Evolutionary conservation across 768 basidiomycete genomes (phyloP).

Genomic region (Phallus indusiatus): DNA sequence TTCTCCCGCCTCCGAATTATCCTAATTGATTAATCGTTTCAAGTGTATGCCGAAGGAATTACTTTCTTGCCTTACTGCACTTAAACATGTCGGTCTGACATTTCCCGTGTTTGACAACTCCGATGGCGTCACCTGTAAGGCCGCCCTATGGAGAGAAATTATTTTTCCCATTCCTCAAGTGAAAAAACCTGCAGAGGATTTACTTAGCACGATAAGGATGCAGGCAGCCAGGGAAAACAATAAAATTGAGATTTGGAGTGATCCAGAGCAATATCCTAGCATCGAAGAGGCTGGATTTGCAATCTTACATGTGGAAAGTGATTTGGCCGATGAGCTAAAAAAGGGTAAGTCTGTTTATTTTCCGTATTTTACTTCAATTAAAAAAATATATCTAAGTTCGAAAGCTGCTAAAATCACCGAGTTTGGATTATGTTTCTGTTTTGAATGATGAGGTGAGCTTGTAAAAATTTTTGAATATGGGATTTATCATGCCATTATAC

Average conservation of each 20-base stretch:
- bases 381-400: conserved; percentile 43
- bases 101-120: conserved; percentile 42
- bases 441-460: conserved; percentile 57
- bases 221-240: conserved; percentile 55
- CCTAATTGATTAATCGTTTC: neutral
- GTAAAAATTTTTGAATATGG: neutral
- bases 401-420: conserved; percentile 61
- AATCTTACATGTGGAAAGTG: conserved; percentile 56
- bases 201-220: conserved; percentile 49
- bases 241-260: conserved; percentile 63
- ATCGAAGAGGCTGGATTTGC: conserved; percentile 50
- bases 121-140: conserved; percentile 48
- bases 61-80: conserved; percentile 61
- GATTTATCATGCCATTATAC: neutral
- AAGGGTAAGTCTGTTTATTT: conserved; percentile 32
- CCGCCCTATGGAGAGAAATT: conserved; percentile 60
- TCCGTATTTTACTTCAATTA: neutral
- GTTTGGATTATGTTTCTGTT: conserved; percentile 58
- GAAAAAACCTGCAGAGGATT: conserved; percentile 38
- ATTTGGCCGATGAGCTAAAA: conserved; percentile 66
- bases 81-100: conserved; percentile 56
- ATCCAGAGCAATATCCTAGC: conserved; percentile 39
- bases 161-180: conserved; percentile 60
- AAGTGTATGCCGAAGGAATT: conserved; percentile 84
- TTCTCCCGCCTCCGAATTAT: neutral